phyloP scores from a whole-genome alignment of 805 yeast genomes.

The Scheffersomyces coipomensis region DNA sequence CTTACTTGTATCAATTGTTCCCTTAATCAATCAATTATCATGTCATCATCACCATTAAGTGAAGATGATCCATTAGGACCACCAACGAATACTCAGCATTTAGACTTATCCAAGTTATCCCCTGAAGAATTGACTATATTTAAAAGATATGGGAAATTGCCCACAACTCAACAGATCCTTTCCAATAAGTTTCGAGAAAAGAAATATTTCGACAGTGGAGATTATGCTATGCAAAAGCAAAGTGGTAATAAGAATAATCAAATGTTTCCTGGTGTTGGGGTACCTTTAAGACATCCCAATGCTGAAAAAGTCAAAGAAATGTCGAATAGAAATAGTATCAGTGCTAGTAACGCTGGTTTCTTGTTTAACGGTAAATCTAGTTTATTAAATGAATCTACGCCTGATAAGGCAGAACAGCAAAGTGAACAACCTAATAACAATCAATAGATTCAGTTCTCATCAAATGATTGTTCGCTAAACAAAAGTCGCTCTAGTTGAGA shows the following conservation, averaged over 20 bases:
- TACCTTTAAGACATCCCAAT: conserved; percentile 48
- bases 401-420: conserved; percentile 21
- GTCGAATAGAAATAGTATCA: conserved; percentile 54
- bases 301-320: conserved; percentile 61
- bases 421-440: no score
- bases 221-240: conserved; percentile 75
- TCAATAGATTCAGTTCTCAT: no score
- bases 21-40: not conserved
- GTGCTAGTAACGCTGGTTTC: conserved; percentile 45
- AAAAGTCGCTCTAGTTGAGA: no score
- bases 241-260: conserved; percentile 21
- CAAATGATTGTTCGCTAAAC: no score
- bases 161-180: conserved; percentile 74
- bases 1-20: no score
- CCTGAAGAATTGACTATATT: conserved; percentile 81
- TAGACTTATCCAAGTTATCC: conserved; percentile 57
- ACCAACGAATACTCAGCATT: conserved; percentile 41
- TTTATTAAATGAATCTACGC: conserved; percentile 53
- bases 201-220: conserved; percentile 92
- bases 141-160: conserved; percentile 82
- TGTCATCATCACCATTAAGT: conserved; percentile 25
- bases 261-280: conserved; percentile 27
- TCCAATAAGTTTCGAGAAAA: conserved; percentile 79
- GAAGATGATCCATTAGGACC: conserved; percentile 54
- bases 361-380: conserved; percentile 50